A percentile compares a stretch with the other conserved stretches of the same genome.
Evolutionary conservation across 2,329 filamentous ascomycete genomes (phyloP).

Genomic region (Paramyrothecium sp.): DNA sequence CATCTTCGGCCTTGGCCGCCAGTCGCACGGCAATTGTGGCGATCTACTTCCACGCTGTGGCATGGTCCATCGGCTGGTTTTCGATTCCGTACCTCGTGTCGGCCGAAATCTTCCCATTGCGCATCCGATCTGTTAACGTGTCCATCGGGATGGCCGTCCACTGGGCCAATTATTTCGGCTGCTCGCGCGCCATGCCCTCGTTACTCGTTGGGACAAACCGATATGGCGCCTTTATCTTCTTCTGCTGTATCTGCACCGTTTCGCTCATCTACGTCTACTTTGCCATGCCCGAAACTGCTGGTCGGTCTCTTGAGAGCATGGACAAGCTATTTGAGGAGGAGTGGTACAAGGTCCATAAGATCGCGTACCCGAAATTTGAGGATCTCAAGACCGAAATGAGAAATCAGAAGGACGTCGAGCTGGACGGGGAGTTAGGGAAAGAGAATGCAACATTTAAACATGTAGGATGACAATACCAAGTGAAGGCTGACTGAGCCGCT

Average conservation of each 20-base stretch:
- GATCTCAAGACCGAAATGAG: conserved; percentile 11
- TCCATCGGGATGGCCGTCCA: conserved; percentile 43
- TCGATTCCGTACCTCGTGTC: conserved; percentile 43
- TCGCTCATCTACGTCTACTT: conserved; percentile 29
- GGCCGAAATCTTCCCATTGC: conserved; percentile 41
- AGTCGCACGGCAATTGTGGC: conserved; percentile 37
- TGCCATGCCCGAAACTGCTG: conserved; percentile 28
- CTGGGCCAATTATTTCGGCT: conserved; percentile 33
- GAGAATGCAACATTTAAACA: neutral
- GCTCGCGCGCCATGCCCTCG: conserved; percentile 30
- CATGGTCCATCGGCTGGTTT: conserved; percentile 47
- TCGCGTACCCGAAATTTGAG: conserved; percentile 24
- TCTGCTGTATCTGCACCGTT: conserved; percentile 20
- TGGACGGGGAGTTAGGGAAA: neutral
- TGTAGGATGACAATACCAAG: too few relatives aligned
- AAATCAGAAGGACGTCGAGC: neutral
- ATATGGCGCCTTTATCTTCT: conserved; percentile 28
- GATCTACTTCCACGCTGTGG: conserved; percentile 41
- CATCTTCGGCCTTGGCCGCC: conserved; percentile 22
- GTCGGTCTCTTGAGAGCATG: conserved; percentile 26
- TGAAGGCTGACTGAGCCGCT: too few relatives aligned
- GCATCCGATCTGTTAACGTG: conserved; percentile 37
- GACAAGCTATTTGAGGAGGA: conserved; percentile 23
- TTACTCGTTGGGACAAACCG: conserved; percentile 27
- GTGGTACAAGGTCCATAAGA: conserved; percentile 25